Base-by-base conservation (phyloP, 108 stramenopile genomes). In the Aurantiochytrium sp. region DNA sequence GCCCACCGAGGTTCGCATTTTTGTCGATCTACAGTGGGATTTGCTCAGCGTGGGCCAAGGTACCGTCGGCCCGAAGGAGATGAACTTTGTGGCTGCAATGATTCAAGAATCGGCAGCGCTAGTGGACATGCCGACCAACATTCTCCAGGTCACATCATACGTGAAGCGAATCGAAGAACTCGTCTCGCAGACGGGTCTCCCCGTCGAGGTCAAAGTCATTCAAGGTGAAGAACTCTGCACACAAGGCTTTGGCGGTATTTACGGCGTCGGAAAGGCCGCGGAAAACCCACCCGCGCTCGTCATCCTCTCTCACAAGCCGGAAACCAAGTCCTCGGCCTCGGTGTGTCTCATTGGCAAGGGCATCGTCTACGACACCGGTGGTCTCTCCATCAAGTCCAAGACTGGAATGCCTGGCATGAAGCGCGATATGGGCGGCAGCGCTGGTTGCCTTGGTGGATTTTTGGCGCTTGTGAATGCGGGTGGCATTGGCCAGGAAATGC, bases 361-460 rank as follows among this genome's bases (percentile, higher is more conserved):
- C 12, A 96, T 97, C 73, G 93, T 97, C 16, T 97, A 97, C 71
- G 97, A 97, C 91, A 97, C 97, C 18, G 95, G 95, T 25, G 96
- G 95, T 5, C 89, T 96, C n/a, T 90, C 92, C n/a, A 69, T 95
- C 69, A 96, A 96, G 87, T 72, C 90, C 29, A 95, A 96, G 60
- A 90, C 90, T 4, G 97, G 96, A 47, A 97, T 97, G 96, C 92
- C 93, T 58, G 97, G 96, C 21, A 97, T 97, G 96, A 97, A 97
- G 90, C 76, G 88, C 23, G 96, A 94, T 64, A 96, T 96, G 95
- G 97, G 97, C 6, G 97, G 97, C 45, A 91, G 95, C 10, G 96
- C 96, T 47, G 96, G 94, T 35, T 47, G 96, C 23, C 90, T 97
- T 18, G 96, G 94, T 49, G 96, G 94, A n/a, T 97, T 97, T 71